phyloP scores from a whole-genome alignment of 2,329 filamentous ascomycete genomes.

The Sporothrix sp. region DNA sequence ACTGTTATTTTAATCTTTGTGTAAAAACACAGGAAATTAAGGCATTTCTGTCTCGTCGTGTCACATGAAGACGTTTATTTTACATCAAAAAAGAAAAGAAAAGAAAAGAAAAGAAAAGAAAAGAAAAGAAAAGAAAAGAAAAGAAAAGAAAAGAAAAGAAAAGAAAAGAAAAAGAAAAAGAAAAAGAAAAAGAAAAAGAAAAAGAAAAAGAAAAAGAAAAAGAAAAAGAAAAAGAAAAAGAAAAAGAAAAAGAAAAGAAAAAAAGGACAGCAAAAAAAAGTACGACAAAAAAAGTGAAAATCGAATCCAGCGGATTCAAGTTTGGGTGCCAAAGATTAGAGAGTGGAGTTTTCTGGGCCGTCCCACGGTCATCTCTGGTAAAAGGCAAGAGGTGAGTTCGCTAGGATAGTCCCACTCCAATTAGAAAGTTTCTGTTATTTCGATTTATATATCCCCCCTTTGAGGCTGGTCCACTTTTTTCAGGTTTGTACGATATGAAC shows the following conservation, averaged over 20 bases:
- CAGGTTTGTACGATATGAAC: background rate
- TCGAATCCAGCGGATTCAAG: constrained; percentile 17
- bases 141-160: too few species aligned
- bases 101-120: too few species aligned
- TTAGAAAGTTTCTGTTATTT: constrained; percentile 12
- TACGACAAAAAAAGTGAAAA: background rate
- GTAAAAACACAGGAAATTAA: too few species aligned
- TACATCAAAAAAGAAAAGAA: background rate
- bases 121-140: too few species aligned
- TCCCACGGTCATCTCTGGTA: constrained; percentile 22
- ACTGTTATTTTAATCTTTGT: too few species aligned
- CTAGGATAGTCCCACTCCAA: constrained; percentile 22
- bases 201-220: background rate
- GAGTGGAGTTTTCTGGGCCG: constrained; percentile 20
- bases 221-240: background rate
- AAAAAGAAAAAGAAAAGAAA: background rate
- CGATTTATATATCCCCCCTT: constrained; percentile 13
- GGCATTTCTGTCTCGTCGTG: too few species aligned
- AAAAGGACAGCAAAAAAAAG: background rate
- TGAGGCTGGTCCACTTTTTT: constrained; percentile 14
- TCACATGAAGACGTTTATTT: too few species aligned
- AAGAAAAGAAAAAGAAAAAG: too few species aligned
- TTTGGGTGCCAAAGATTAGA: constrained; percentile 20
- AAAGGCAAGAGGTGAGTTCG: constrained; percentile 22
- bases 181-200: too few species aligned